Base-by-base conservation (phyloP, 2,329 filamentous ascomycete species). In the Ceratocystis lukuohia region DNA sequence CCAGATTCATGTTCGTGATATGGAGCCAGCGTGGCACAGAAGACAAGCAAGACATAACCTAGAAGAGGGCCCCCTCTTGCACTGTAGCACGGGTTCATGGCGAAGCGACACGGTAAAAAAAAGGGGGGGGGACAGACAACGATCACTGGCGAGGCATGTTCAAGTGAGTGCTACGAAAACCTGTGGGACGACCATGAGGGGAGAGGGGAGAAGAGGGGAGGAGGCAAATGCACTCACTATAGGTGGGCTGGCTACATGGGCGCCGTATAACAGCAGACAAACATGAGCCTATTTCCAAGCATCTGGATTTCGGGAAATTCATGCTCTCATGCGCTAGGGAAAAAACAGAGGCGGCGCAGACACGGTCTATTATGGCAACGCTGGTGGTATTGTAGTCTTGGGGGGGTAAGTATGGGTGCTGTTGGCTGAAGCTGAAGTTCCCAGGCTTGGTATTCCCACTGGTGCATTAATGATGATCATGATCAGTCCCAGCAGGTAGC, bases 391-490 rank as follows among this genome's bases (percentile, higher is more conserved):
- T 28, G 22, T 6, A 10, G 10, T 8, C 53, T 17, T 17, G 28
- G 25, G 56, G 56, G 56, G 28, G 28, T 28, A 28, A 28, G 28
- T 33, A 30, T 33, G 25, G 56, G 3, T 33, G 12, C 33, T 59
- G 56, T n/a, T 57, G 53, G 53, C 30, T 59, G 56, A 59, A 41
- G 56, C 28, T 33, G 12, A 59, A 30, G 56, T 37, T n/a, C 28
- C n/a, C 33, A 30, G n/a, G 28, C 30, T 37, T 33, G 28, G 56
- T 30, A 59, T 59, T 37, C 53, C 7, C 28, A 59, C 17, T 59
- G 53, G 56, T n/a, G 28, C 56, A 59, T 59, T 59, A 59, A 59
- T 59, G 56, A 59, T 30, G 56, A 59, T 59, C 56, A 59, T 30
- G 56, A 59, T 59, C 56, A 59, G 56, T 59, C 56, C 37, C 6